Percentiles rank a stretch among this genome's conserved stretches.
These are phyloP conservation scores for Gossypium sturtianum DNA, from an alignment of 345 rosid species.

Conservation along the genomic window DNA sequence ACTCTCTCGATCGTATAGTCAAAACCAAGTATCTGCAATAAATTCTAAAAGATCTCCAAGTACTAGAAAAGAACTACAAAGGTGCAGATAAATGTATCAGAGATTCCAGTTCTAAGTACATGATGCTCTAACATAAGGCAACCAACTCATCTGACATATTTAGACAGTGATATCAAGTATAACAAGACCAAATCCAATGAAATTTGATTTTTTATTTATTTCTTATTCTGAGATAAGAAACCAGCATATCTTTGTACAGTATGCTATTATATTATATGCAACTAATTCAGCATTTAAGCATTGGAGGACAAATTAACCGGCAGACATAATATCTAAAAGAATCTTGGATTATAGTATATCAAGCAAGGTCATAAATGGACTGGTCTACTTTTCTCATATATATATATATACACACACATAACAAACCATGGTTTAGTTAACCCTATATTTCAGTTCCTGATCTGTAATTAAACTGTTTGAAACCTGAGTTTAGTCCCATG, in stretches of 20 bases:
- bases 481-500: not conserved
- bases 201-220: not conserved
- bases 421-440: slow-evolving; percentile 11
- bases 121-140: not conserved
- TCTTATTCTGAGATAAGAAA: not conserved
- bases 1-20: not conserved
- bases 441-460: not conserved
- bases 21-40: not conserved
- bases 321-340: slow-evolving; percentile 10
- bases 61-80: not conserved
- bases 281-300: not conserved
- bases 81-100: not conserved
- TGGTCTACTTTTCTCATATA: not conserved
- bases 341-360: not conserved
- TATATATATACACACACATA: no score
- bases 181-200: not conserved
- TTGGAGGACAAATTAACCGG: not conserved
- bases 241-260: not conserved
- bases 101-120: not conserved
- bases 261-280: not conserved
- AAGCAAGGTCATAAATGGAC: not conserved
- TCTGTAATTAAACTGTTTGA: not conserved
- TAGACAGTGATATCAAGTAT: not conserved
- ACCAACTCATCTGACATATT: not conserved
- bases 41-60: not conserved